Evolutionary conservation across 768 basidiomycete genomes (phyloP), one percentile per base, ranked within the genome.

Genomic region (Russula brevipes): DNA sequence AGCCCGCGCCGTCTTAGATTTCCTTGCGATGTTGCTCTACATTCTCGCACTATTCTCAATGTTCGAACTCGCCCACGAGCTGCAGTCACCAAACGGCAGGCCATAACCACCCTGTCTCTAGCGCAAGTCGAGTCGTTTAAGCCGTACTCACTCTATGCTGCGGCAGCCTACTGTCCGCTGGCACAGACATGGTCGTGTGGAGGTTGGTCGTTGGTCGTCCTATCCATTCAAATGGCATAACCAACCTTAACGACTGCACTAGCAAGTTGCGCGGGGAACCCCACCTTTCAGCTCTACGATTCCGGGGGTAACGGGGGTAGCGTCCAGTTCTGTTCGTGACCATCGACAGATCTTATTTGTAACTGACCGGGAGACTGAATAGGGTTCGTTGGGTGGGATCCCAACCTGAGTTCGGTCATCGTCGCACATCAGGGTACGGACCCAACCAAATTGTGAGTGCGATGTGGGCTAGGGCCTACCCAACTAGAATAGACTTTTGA

Each of bases 361-460:
- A 19, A 38, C 58, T 80, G 78, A 16, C 54, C 56, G 50, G 47
- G 9, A 69, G 74, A 36, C 78, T 79, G 63, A 78, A 71, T 61
- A 82, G 62, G 83, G 73, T 64, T 57, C 41, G 82, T 85, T 19
- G 85, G 85, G 7, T 84, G 80, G 66, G 84, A 81, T 76, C 79
- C 80, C 1, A 64, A 73, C 7, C 72, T 80, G 62, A 75, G 79
- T 59, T 75, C 82, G 3, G 77, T 85, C 42, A 77, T 86, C n/a
- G 82, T 86, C 8, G 80, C 80, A 1, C 85, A 85, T 65, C 76
- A 86, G 69, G 85, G 85, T 16, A 86, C 85, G 5, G 81, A 86
- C 63, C 81, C 84, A 7, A 78, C 73, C 0, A 70, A 81, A 61
- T 67, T 86, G 84, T 85, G 66, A 71, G 78, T 59, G 8, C n/a